Evolutionary conservation across 441 rosid genomes (phyloP), one percentile per base, ranked within the genome.

Genomic region (Erysimum pusillum): DNA sequence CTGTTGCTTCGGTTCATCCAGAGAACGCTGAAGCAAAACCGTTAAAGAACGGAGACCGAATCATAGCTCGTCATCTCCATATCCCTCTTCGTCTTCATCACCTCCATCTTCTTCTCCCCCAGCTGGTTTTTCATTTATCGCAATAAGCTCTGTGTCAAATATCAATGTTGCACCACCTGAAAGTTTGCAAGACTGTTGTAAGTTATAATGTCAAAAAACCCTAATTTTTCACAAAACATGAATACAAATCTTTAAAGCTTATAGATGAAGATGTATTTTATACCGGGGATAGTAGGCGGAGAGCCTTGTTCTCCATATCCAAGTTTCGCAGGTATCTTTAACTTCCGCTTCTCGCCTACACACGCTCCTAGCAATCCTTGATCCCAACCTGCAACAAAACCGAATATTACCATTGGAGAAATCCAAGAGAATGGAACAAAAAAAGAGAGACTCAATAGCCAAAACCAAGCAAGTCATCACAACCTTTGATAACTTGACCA

Each of bases 401-500:
- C 48, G 12, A 59, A n/a, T 6, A 28, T 17, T 38, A 63, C 32
- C 32, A 58, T 4, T 8, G 2, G 5, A 44, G 22, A 5, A 44
- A 5, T 4, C n/a, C n/a, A 58, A 59, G 68, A 67, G 14, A 49
- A 38, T 6, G 10, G 32, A 28, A 14, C 18, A n/a, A 51, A 8
- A 20, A 6, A 4, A 57, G 17, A 13, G 32, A 60, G 9, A 35
- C 32, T 12, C 44, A 22, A 51, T 12, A 1, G n/a, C 31, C 2
- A 9, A 35, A 31, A 38, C 36, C 41, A 54, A 35, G 36, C 7
- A n/a, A n/a, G n/a, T n/a, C n/a, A n/a, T n/a, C 20, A 64, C 48
- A 1, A 91, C 97, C 98, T 88, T 90, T 90, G 81, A 94, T 94
- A 62, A 93, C 98, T 71, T 90, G 96, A 75, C 98, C 97, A 69